Conservation (phyloP, 108 stramenopile genomes). For the Seminavis robusta region DNA sequence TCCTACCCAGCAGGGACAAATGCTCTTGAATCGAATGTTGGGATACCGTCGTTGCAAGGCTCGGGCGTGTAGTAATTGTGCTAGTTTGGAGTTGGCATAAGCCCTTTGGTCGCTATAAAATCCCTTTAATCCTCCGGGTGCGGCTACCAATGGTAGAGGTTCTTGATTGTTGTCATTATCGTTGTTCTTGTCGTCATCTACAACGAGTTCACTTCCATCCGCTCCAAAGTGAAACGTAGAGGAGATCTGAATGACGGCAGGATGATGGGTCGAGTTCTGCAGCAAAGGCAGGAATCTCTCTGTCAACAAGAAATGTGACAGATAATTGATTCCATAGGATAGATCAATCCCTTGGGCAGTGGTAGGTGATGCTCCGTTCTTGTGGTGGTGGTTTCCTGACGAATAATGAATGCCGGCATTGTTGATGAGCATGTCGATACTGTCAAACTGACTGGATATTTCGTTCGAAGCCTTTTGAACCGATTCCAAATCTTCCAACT, state of each 20-base stretch:
- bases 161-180: not conserved
- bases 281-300: constrained; percentile 42
- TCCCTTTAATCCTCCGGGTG: constrained; percentile 12
- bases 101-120: constrained; percentile 20
- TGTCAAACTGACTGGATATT: constrained; percentile 20
- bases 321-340: constrained; percentile 33
- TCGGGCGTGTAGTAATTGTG: constrained; percentile 41
- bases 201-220: constrained; percentile 27
- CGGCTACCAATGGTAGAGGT: constrained; percentile 27
- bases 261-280: constrained; percentile 12
- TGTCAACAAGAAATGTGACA: constrained; percentile 58
- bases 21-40: constrained; percentile 17
- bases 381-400: not conserved
- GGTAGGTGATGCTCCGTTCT: not conserved
- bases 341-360: not conserved
- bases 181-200: not conserved
- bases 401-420: constrained; percentile 49
- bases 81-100: constrained; percentile 53
- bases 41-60: constrained; percentile 2
- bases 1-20: constrained; percentile 58
- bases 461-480: constrained; percentile 35
- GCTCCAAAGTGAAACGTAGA: constrained; percentile 27
- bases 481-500: constrained; percentile 37
- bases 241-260: constrained; percentile 39
- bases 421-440: constrained; percentile 41